Base-by-base conservation (phyloP, 2,329 filamentous ascomycete species). In the Alternaria postmessia region DNA sequence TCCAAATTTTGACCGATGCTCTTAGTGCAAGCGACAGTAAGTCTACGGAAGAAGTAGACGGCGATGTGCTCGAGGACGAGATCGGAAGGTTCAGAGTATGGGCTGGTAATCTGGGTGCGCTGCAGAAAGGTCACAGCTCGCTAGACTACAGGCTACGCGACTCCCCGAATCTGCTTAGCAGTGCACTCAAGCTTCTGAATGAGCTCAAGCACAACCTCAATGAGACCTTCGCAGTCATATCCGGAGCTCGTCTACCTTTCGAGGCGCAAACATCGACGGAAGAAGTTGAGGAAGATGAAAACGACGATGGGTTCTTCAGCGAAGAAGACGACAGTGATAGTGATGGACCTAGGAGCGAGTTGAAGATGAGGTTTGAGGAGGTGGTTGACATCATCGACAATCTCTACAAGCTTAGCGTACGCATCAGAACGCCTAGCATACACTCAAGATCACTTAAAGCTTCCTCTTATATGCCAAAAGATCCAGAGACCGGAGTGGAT, bases 91-190 rank as follows among this genome's bases (percentile, higher is more conserved):
- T 78, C 39, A 66, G 75, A 38, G 75, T 78, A 0, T 79, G 75
- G 76, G 69, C 68, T 12, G 68, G 77, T 6, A 78, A 78, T 53
- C 57, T 78, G 4, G 76, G 75, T 4, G 76, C 75, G 20, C 54
- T 78, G 22, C 75, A 77, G 28, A 78, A 77, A 63, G 76, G 77
- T 5, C 77, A 78, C 49, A 75, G 73, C 46, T 75, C 71, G 20
- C 58, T 78, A 5, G 77, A 79, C 52, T 78, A 79, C 54, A 73
- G 77, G 16, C 63, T 79, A 9, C 76, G 76, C 30, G 77, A 77
- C 43, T 75, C 75, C 8, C 75, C 76, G 5, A 62, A 77, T 4
- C 66, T 78, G 2, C 73, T 68, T 8, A 73, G 64, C 42, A 77
- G 76, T 55, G 65, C 71, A 3, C 62, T 78, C n/a, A 78, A 75